Evolutionary conservation across 2,329 filamentous ascomycete species (phyloP).

Genomic region (Colletotrichum godetiae): DNA sequence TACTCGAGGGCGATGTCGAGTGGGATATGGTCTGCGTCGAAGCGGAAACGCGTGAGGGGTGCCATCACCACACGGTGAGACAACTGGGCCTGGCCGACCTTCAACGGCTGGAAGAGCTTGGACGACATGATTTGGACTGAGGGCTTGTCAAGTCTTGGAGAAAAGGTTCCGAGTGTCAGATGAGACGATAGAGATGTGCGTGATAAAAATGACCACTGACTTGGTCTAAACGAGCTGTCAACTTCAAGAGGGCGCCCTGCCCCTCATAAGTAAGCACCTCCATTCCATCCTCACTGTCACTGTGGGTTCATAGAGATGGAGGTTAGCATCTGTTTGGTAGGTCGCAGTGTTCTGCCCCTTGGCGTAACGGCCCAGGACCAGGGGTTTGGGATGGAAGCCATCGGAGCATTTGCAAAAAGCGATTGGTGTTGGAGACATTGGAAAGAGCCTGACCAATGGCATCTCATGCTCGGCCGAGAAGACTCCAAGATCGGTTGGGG

Average conservation of each 20-base stretch:
- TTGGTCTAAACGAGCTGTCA: neutral
- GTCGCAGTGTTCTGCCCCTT: neutral
- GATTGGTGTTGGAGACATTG: conserved; percentile 17
- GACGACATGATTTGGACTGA: conserved; percentile 21
- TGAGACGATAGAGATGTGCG: neutral
- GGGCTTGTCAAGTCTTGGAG: neutral
- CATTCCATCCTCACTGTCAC: neutral
- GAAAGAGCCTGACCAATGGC: conserved; percentile 3
- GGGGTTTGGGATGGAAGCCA: conserved; percentile 7
- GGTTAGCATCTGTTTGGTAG: neutral
- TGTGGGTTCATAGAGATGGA: conserved; percentile 17
- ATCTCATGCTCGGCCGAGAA: neutral
- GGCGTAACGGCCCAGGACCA: conserved; percentile 3
- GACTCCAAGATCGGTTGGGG: conserved; percentile 23
- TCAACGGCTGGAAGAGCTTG: conserved; percentile 36
- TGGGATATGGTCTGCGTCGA: conserved; percentile 35
- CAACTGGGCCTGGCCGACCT: conserved; percentile 37
- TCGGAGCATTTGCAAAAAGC: conserved; percentile 16
- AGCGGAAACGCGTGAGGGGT: conserved; percentile 39
- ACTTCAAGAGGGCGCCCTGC: neutral
- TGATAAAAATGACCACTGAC: neutral
- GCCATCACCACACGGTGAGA: conserved; percentile 41
- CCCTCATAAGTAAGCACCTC: conserved; percentile 1
- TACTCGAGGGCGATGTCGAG: conserved; percentile 49
- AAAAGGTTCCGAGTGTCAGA: neutral